A percentile compares a stretch with the other conserved stretches of the same genome.
phyloP scores from a whole-genome alignment of 2,329 filamentous ascomycete genomes.

The Helotiales sp. region DNA sequence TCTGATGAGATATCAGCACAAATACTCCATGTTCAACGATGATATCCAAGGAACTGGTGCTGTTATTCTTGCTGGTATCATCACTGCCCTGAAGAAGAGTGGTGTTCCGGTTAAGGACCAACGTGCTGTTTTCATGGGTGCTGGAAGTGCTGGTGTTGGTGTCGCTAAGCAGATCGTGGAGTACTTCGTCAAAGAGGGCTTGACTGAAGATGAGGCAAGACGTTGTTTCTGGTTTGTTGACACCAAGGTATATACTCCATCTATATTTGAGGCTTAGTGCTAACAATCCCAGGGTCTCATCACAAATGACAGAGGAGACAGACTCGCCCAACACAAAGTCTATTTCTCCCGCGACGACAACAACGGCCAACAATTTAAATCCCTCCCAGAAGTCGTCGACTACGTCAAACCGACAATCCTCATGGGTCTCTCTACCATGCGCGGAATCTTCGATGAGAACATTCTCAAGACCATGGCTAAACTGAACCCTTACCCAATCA shows the following conservation, averaged over 20 bases:
- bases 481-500: slow-evolving; percentile 71
- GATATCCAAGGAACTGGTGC: slow-evolving; percentile 90
- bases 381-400: slow-evolving; percentile 69
- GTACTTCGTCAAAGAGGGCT: slow-evolving; percentile 68
- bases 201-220: slow-evolving; percentile 73
- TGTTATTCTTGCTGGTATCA: slow-evolving; percentile 81
- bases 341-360: slow-evolving; percentile 47
- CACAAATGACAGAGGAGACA: slow-evolving; percentile 71
- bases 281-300: slow-evolving; percentile 62
- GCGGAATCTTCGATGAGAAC: slow-evolving; percentile 75
- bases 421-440: slow-evolving; percentile 81
- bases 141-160: slow-evolving; percentile 80
- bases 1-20: slow-evolving; percentile 72
- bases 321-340: slow-evolving; percentile 67
- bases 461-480: slow-evolving; percentile 76
- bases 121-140: slow-evolving; percentile 76
- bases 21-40: slow-evolving; percentile 89
- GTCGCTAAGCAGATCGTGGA: slow-evolving; percentile 85
- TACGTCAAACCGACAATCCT: slow-evolving; percentile 79
- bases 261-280: background rate
- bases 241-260: slow-evolving; percentile 48
- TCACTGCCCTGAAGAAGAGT: slow-evolving; percentile 73
- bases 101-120: slow-evolving; percentile 69
- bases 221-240: slow-evolving; percentile 77
- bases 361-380: slow-evolving; percentile 54